Conservation (phyloP, 2,329 filamentous ascomycete species). For the Orbilia quercus region DNA sequence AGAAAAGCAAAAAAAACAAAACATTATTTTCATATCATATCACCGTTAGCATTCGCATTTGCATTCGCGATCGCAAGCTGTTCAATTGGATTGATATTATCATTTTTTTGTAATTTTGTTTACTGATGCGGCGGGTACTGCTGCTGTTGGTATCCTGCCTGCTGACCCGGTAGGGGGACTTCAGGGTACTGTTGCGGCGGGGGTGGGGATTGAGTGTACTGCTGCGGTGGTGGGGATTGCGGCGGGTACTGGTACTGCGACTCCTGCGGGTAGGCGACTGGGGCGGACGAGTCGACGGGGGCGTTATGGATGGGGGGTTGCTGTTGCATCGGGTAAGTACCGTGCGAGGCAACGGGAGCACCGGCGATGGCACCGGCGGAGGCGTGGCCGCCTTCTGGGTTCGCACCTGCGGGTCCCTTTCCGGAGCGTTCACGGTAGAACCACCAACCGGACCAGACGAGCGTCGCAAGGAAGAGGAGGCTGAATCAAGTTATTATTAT, state of each 20-base stretch:
- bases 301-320: slow-evolving; percentile 14
- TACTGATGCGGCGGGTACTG: slow-evolving; percentile 15
- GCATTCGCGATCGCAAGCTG: too few species aligned
- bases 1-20: too few species aligned
- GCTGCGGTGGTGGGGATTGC: slow-evolving; percentile 32
- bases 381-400: slow-evolving; percentile 49
- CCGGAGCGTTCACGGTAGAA: slow-evolving; percentile 52
- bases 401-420: slow-evolving; percentile 39
- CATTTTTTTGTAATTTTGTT: neutral
- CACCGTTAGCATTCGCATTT: neutral
- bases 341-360: slow-evolving; percentile 30
- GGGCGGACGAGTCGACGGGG: slow-evolving; percentile 3
- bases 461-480: slow-evolving; percentile 59
- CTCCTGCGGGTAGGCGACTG: slow-evolving; percentile 37
- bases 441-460: slow-evolving; percentile 55
- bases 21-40: neutral
- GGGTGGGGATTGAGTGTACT: slow-evolving; percentile 20
- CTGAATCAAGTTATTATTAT: slow-evolving; percentile 35
- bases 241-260: slow-evolving; percentile 41
- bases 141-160: slow-evolving; percentile 20
- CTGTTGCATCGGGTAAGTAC: slow-evolving; percentile 56
- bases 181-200: slow-evolving; percentile 27
- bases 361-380: slow-evolving; percentile 53
- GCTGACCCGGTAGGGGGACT: slow-evolving; percentile 10
- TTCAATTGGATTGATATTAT: too few species aligned